These are phyloP conservation scores for Mycena amicta DNA, from an alignment of 768 basidiomycete genomes.

Conservation along the genomic window DNA sequence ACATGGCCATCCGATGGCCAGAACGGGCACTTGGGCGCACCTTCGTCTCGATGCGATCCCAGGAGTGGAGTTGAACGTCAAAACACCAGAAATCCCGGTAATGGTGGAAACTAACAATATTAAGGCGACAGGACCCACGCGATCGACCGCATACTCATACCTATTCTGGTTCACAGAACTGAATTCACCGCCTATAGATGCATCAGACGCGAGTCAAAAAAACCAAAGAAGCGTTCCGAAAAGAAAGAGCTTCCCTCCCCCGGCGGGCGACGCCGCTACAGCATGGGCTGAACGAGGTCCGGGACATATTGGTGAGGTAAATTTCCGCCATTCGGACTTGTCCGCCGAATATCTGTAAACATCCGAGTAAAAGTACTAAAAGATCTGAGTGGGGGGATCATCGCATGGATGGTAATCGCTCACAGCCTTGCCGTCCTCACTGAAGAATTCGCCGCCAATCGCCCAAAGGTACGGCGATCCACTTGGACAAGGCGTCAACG, in stretches of 20 bases:
- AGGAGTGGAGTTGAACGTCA: slow-evolving; percentile 73
- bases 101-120: slow-evolving; percentile 78
- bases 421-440: slow-evolving; percentile 82
- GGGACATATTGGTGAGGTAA: slow-evolving; percentile 81
- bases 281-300: slow-evolving; percentile 89
- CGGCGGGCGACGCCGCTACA: slow-evolving; percentile 68
- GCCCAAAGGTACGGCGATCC: slow-evolving; percentile 78
- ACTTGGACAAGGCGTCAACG: slow-evolving; percentile 76
- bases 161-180: slow-evolving; percentile 80
- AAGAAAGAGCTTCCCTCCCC: slow-evolving; percentile 85
- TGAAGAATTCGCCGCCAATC: slow-evolving; percentile 86
- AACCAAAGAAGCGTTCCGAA: slow-evolving; percentile 55
- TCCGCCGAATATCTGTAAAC: slow-evolving; percentile 86
- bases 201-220: not conserved
- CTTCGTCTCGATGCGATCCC: slow-evolving; percentile 91
- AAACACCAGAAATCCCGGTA: slow-evolving; percentile 91
- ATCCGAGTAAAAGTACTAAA: slow-evolving; percentile 84
- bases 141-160: too few relatives aligned
- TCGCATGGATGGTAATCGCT: slow-evolving; percentile 15
- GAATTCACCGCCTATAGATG: slow-evolving; percentile 88
- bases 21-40: slow-evolving; percentile 76
- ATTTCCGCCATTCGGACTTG: slow-evolving; percentile 87
- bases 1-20: slow-evolving; percentile 87
- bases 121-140: too few relatives aligned
- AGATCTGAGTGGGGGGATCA: not conserved